Percentiles rank a stretch among this genome's conserved stretches.
These are phyloP conservation scores for Waitea zeae DNA, from an alignment of 1,284 basidiomycete genomes.

Conservation along the genomic window DNA sequence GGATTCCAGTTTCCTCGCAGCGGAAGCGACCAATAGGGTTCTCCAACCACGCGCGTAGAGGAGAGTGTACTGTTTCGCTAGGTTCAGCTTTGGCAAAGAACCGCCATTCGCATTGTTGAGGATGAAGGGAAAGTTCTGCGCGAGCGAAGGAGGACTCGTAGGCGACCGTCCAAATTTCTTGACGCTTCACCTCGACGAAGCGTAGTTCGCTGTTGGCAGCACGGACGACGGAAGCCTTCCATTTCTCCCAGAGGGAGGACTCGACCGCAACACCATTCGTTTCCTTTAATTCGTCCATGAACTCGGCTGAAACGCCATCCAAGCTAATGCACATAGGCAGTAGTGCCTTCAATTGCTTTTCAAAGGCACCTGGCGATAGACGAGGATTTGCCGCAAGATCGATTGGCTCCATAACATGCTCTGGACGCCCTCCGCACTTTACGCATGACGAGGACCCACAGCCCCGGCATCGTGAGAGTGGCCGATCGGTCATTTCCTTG, in stretches of 20 bases:
- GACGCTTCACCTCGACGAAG: slow-evolving; percentile 77
- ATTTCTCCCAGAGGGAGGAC: slow-evolving; percentile 40
- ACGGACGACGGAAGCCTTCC: slow-evolving; percentile 52
- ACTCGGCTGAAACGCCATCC: slow-evolving; percentile 27
- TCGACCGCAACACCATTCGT: slow-evolving; percentile 25
- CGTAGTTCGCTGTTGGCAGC: slow-evolving; percentile 52
- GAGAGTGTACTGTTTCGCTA: slow-evolving; percentile 61
- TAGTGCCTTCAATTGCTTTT: slow-evolving; percentile 56
- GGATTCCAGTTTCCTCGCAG: slow-evolving; percentile 31
- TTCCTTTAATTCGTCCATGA: slow-evolving; percentile 36
- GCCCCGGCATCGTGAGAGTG: slow-evolving; percentile 54
- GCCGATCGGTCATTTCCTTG: slow-evolving; percentile 54
- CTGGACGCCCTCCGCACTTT: slow-evolving; percentile 79
- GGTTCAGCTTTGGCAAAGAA: slow-evolving; percentile 58
- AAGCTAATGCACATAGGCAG: slow-evolving; percentile 79
- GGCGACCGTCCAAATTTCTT: slow-evolving; percentile 72
- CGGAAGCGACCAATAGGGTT: slow-evolving; percentile 67
- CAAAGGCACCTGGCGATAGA: slow-evolving; percentile 55
- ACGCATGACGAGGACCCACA: slow-evolving; percentile 73
- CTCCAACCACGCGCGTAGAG: slow-evolving; percentile 59
- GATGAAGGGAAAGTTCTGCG: slow-evolving; percentile 66
- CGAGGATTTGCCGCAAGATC: slow-evolving; percentile 31
- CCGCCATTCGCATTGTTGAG: slow-evolving; percentile 73
- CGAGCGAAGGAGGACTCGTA: slow-evolving; percentile 60
- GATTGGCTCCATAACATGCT: slow-evolving; percentile 55